These are phyloP conservation scores for Boletellus ananiceps DNA, from an alignment of 768 basidiomycete species.

Conservation along the genomic window DNA sequence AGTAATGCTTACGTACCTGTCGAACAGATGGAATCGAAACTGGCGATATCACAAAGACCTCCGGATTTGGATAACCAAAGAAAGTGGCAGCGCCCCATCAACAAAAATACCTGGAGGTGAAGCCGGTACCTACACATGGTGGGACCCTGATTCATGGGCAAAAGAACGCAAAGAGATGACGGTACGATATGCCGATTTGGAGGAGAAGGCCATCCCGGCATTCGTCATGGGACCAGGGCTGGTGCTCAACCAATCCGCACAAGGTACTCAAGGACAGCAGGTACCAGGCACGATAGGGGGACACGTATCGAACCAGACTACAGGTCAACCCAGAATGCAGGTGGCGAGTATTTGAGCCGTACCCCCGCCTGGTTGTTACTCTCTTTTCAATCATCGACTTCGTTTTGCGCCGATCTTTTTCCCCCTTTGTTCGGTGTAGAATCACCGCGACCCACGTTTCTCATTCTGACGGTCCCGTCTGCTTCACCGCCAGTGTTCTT, in stretches of 20 bases:
- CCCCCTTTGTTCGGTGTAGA: not conserved
- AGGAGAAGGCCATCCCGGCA: slow-evolving; percentile 65
- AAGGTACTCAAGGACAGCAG: slow-evolving; percentile 37
- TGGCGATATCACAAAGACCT: slow-evolving; percentile 97
- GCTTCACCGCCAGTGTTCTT: slow-evolving; percentile 24
- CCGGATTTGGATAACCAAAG: slow-evolving; percentile 80
- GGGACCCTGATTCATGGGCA: slow-evolving; percentile 77
- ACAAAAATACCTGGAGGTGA: slow-evolving; percentile 79
- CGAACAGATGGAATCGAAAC: slow-evolving; percentile 78
- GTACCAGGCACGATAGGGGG: slow-evolving; percentile 31
- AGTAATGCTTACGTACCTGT: slow-evolving; percentile 5
- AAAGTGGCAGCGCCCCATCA: slow-evolving; percentile 71
- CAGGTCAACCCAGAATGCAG: slow-evolving; percentile 31
- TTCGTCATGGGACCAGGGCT: slow-evolving; percentile 52
- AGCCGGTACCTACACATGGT: slow-evolving; percentile 85
- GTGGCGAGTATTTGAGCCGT: slow-evolving; percentile 32
- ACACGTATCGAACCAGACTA: slow-evolving; percentile 23
- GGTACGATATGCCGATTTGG: slow-evolving; percentile 67
- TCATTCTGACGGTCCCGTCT: slow-evolving; percentile 18
- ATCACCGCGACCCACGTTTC: slow-evolving; percentile 3
- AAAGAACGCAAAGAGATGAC: slow-evolving; percentile 77
- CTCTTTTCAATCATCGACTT: slow-evolving; percentile 8
- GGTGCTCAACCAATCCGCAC: slow-evolving; percentile 33
- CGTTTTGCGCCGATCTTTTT: slow-evolving; percentile 12
- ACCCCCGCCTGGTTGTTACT: slow-evolving; percentile 3